These are phyloP conservation scores for Metarhizium humberi DNA, from an alignment of 2,329 filamentous ascomycete species.

Conservation along the genomic window DNA sequence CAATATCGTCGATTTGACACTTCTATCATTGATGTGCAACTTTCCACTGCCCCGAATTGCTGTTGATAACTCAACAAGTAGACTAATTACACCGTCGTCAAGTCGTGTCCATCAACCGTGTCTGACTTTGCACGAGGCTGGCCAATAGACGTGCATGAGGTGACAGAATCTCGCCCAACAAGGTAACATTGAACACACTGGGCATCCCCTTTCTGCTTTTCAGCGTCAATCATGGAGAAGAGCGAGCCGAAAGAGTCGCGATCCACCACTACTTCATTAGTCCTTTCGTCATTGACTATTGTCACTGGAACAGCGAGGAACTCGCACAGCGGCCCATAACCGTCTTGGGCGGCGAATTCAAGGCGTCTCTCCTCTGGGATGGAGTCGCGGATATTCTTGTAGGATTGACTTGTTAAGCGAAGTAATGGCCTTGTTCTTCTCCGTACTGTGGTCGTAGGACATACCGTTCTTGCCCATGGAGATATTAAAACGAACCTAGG, in stretches of 20 bases:
- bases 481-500: constrained; percentile 18
- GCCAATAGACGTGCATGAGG: background rate
- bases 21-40: too few species aligned
- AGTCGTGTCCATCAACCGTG: background rate
- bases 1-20: too few species aligned
- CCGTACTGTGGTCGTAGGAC: constrained; percentile 20
- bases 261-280: too few species aligned
- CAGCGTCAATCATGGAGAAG: constrained; percentile 6
- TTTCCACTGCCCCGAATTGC: too few species aligned
- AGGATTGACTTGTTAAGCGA: constrained; percentile 25
- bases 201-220: constrained; percentile 8
- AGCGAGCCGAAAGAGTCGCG: constrained; percentile 13
- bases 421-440: constrained; percentile 26
- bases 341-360: constrained; percentile 28
- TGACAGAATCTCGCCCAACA: background rate
- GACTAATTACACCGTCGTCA: too few species aligned
- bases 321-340: constrained; percentile 32
- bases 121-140: background rate
- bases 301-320: constrained; percentile 29
- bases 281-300: constrained; percentile 18
- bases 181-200: background rate
- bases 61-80: too few species aligned
- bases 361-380: constrained; percentile 25
- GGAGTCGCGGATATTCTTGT: constrained; percentile 23
- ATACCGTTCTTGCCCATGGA: constrained; percentile 16